Evolutionary conservation across 208 protist genomes (phyloP).

Genomic region (Leishmania aethiopica): DNA sequence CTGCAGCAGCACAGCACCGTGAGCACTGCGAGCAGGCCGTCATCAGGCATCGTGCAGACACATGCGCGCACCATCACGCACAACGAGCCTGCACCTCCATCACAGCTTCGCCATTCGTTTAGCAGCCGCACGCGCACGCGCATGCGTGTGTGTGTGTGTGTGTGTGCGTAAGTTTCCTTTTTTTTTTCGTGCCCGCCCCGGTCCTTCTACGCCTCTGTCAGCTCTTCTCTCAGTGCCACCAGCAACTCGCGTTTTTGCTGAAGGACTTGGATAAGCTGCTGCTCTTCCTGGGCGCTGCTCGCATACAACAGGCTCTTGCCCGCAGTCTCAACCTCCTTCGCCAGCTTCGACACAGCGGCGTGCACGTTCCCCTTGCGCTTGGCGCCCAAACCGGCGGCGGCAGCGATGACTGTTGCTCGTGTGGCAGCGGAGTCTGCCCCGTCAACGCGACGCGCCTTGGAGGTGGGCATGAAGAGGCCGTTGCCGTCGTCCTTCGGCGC

Average conservation of each 20-base stretch:
- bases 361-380: constrained; percentile 27
- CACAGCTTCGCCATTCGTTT: neutral
- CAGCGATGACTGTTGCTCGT: constrained; percentile 1
- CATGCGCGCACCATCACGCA: neutral
- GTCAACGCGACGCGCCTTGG: constrained; percentile 42
- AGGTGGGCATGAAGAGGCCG: constrained; percentile 15
- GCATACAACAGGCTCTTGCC: constrained; percentile 17
- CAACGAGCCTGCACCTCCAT: neutral
- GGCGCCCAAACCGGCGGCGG: constrained; percentile 11
- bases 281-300: constrained; percentile 21
- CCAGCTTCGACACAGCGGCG: constrained; percentile 23
- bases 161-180: neutral
- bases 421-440: neutral
- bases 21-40: neutral
- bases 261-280: constrained; percentile 25
- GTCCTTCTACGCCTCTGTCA: constrained; percentile 13
- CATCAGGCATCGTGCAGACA: neutral
- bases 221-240: constrained; percentile 15
- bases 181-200: neutral
- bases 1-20: neutral
- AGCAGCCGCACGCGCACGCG: neutral
- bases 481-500: constrained; percentile 47
- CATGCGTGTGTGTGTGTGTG: neutral
- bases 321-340: constrained; percentile 27
- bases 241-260: constrained; percentile 32